phyloP scores from a whole-genome alignment of 768 basidiomycete species.

The Hebeloma cylindrosporum region DNA sequence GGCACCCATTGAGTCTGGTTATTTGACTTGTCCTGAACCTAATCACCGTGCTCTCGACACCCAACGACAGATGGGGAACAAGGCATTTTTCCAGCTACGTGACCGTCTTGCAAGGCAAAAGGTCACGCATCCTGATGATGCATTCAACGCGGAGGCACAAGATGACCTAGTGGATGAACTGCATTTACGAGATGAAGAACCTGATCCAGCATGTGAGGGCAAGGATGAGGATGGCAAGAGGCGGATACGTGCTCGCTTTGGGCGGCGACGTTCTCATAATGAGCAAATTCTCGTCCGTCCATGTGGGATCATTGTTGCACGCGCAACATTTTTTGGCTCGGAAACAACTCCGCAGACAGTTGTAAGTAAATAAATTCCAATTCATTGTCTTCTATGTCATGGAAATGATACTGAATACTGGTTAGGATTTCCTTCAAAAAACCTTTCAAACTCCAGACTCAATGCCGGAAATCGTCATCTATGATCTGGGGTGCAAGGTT shows the following conservation, averaged over 20 bases:
- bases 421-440: slow-evolving; percentile 4
- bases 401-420: not conserved
- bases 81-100: slow-evolving; percentile 3
- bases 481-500: slow-evolving; percentile 28
- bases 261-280: slow-evolving; percentile 5
- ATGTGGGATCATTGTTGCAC: slow-evolving; percentile 10
- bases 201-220: no score
- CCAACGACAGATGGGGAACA: not conserved
- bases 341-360: not conserved
- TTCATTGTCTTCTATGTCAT: no score
- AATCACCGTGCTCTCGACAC: not conserved
- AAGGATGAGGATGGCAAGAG: not conserved
- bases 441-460: slow-evolving; percentile 11
- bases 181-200: not conserved
- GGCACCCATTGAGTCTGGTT: not conserved
- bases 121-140: slow-evolving; percentile 1
- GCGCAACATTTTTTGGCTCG: slow-evolving; percentile 5
- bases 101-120: slow-evolving; percentile 1
- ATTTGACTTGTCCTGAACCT: not conserved
- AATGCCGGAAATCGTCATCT: slow-evolving; percentile 24
- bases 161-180: not conserved
- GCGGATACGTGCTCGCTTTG: not conserved
- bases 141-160: slow-evolving; percentile 2
- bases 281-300: slow-evolving; percentile 10
- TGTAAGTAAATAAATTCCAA: slow-evolving; percentile 2